Percentiles rank a stretch among this genome's conserved stretches.
phyloP scores from a whole-genome alignment of 2,329 filamentous ascomycete genomes.

The Curvularia hawaiiensis region DNA sequence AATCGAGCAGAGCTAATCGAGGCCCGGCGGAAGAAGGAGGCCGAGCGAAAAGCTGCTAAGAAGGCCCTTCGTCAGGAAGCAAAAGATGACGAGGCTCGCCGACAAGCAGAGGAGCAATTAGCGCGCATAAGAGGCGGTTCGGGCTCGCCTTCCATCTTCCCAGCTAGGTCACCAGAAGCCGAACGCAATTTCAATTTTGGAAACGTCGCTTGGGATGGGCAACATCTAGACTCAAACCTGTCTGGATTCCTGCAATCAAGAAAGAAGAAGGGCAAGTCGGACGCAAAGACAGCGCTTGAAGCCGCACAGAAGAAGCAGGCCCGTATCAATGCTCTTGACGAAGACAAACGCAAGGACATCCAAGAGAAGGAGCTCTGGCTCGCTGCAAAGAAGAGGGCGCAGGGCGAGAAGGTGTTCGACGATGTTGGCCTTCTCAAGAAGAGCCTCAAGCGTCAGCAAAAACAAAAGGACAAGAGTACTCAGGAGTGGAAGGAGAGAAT shows the following conservation, averaged over 20 bases:
- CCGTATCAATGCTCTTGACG: constrained; percentile 75
- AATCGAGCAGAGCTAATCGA: constrained; percentile 94
- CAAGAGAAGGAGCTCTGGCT: constrained; percentile 95
- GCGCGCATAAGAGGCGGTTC: constrained; percentile 64
- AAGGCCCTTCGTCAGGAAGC: constrained; percentile 79
- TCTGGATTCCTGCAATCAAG: constrained; percentile 66
- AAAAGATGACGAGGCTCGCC: constrained; percentile 76
- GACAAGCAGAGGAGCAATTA: constrained; percentile 61
- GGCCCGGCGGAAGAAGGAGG: constrained; percentile 83
- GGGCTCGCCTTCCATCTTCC: constrained; percentile 59
- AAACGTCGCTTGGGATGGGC: constrained; percentile 89
- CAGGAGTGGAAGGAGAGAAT: constrained; percentile 71
- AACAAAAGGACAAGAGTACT: constrained; percentile 87
- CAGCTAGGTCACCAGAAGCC: constrained; percentile 53
- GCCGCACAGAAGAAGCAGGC: constrained; percentile 86
- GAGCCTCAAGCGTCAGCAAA: constrained; percentile 90
- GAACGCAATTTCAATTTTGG: constrained; percentile 84
- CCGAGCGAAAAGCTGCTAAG: constrained; percentile 84
- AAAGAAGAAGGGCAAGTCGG: constrained; percentile 82
- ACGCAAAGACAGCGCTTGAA: constrained; percentile 83
- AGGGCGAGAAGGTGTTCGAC: constrained; percentile 88
- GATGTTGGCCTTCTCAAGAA: constrained; percentile 86
- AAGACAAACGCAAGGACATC: constrained; percentile 81
- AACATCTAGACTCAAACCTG: constrained; percentile 75
- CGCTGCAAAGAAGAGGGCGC: constrained; percentile 83